Conservation (phyloP, 2,329 filamentous ascomycete genomes). For the Sporothrix brasiliensis region DNA sequence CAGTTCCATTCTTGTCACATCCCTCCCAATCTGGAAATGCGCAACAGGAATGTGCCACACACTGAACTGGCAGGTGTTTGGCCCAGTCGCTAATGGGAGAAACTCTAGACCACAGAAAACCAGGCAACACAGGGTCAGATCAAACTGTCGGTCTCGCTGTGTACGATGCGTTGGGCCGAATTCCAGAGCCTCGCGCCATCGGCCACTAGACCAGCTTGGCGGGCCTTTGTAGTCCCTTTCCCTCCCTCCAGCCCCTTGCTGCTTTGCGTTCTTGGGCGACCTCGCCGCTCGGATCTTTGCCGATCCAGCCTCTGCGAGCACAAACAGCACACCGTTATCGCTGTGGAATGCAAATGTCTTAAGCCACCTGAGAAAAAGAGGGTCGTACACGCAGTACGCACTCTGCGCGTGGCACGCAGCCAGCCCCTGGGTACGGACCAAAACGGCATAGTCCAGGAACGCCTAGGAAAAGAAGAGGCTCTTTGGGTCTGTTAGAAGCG, state of each 20-base stretch:
- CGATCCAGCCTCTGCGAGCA: slow-evolving; percentile 1
- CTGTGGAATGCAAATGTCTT: slow-evolving; percentile 26
- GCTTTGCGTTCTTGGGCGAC: slow-evolving; percentile 11
- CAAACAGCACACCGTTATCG: background rate
- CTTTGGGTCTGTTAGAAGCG: background rate
- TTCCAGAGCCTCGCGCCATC: slow-evolving; percentile 30
- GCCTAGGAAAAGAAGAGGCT: slow-evolving; percentile 3
- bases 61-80: slow-evolving; percentile 21
- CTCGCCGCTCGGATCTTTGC: slow-evolving; percentile 1
- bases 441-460: slow-evolving; percentile 27
- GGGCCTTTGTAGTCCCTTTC: background rate
- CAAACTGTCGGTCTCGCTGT: background rate
- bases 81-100: background rate
- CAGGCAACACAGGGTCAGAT: background rate
- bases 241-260: slow-evolving; percentile 28
- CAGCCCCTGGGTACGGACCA: slow-evolving; percentile 28
- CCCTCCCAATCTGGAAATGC: slow-evolving; percentile 24
- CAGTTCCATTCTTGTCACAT: slow-evolving; percentile 18
- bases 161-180: background rate
- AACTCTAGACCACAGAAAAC: background rate
- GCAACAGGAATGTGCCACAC: slow-evolving; percentile 16
- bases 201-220: background rate
- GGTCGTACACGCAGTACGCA: background rate
- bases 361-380: background rate
- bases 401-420: slow-evolving; percentile 28